Evolutionary conservation across 257 asterid genomes (phyloP), one percentile per base, ranked within the genome.

Genomic region (Forsythia viridissima): DNA sequence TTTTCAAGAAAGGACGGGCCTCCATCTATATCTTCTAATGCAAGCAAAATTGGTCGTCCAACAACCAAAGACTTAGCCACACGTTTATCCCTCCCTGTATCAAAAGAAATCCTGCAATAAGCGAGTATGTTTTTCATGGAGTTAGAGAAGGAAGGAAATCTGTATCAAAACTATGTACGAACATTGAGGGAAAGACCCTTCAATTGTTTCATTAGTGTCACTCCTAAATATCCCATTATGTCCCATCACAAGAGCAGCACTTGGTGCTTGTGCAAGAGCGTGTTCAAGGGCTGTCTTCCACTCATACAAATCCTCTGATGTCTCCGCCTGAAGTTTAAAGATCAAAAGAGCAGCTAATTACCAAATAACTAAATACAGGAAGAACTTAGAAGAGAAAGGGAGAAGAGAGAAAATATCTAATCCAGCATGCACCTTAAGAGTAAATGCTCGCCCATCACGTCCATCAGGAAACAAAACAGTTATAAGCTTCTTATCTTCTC

Each of bases 391-490:
- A 75, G 15, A 76, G 13, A 21, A 4, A 10, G 6, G 70, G 69
- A 61, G 10, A 63, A 8, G 6, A 72, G 10, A 36, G 42, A 68
- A 42, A 46, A 40, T 39, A 66, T 70, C 11, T 37, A 38, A 74
- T 77, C 15, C n/a, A 38, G 69, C 42, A 37, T 77, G 83, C 81
- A 94, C 98, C 97, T 94, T 92, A 70, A 94, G 97, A 77, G 97
- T 94, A 89, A 94, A 94, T 66, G 98, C 97, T 66, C 97, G 89
- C 51, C 97, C 98, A 81, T 94, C 97, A 81, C 98, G 96, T 71
- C 98, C 98, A 88, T 94, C 97, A 41, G 97, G 97, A 82, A 94
- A 94, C 83, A 94, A 85, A 72, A 94, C 98, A 65, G 98, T 91
- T 70, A 92, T 82, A 71, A 94, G 83, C 77, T 94, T 94, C 85